Conservation (phyloP, 1,139 yeast genomes). For the Debaryomycetaceae sp. region DNA sequence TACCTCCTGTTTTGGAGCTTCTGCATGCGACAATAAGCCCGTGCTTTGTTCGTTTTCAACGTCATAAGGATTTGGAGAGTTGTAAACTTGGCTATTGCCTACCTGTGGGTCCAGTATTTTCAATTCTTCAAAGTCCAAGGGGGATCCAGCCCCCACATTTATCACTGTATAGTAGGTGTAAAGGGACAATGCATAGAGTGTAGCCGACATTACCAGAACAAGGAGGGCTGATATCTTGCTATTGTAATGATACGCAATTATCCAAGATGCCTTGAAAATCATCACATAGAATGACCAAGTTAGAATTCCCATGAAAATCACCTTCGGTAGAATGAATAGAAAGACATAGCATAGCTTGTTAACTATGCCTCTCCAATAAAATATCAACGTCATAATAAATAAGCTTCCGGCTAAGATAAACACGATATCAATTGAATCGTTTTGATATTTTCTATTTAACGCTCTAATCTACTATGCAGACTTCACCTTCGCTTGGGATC, state of each 20-base stretch:
- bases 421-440: too few relatives aligned
- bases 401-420: neutral
- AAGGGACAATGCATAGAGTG: slow-evolving; percentile 23
- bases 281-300: slow-evolving; percentile 59
- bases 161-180: slow-evolving; percentile 55
- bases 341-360: slow-evolving; percentile 40
- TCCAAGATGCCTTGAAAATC: slow-evolving; percentile 14
- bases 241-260: slow-evolving; percentile 11
- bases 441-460: too few relatives aligned
- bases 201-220: slow-evolving; percentile 13
- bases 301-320: slow-evolving; percentile 46
- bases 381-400: neutral
- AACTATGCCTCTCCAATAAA: neutral
- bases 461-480: neutral
- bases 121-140: slow-evolving; percentile 34
- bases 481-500: neutral
- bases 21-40: slow-evolving; percentile 5
- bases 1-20: slow-evolving; percentile 5
- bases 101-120: slow-evolving; percentile 11
- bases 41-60: slow-evolving; percentile 1
- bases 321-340: slow-evolving; percentile 57
- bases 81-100: slow-evolving; percentile 5
- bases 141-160: slow-evolving; percentile 64
- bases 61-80: slow-evolving; percentile 12
- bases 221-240: slow-evolving; percentile 10